phyloP scores from a whole-genome alignment of 257 asterid genomes.

The Forsythia suspensa region DNA sequence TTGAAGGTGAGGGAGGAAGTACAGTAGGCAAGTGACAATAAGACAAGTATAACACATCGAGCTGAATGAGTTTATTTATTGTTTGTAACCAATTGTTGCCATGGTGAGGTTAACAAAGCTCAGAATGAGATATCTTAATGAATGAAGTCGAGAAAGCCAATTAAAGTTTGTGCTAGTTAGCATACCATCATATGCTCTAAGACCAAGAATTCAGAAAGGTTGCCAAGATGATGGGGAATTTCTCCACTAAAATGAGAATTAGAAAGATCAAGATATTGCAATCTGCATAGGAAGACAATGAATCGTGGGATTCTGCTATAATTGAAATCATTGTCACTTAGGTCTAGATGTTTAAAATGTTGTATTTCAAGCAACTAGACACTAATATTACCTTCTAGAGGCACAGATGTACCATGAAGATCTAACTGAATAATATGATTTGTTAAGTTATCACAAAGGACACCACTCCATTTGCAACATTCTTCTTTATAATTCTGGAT shows the following conservation, averaged over 20 bases:
- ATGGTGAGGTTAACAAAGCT: not conserved
- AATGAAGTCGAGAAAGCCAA: conserved; percentile 18
- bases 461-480: too few species aligned
- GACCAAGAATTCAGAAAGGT: conserved; percentile 21
- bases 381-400: too few species aligned
- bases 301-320: too few species aligned
- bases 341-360: too few species aligned
- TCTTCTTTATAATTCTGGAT: too few species aligned
- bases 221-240: not conserved
- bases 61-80: conserved; percentile 5
- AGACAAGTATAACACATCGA: not conserved
- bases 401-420: too few species aligned
- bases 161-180: conserved; percentile 10
- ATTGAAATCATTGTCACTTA: too few species aligned
- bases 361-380: too few species aligned
- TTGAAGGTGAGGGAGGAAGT: not conserved
- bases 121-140: conserved; percentile 13
- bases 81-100: conserved; percentile 20
- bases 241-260: not conserved
- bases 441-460: too few species aligned
- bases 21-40: not conserved
- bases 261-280: not conserved
- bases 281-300: too few species aligned
- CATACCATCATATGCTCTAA: not conserved
- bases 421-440: too few species aligned